phyloP scores from a whole-genome alignment of 2,329 filamentous ascomycete species.

The Monosporascus sp. region DNA sequence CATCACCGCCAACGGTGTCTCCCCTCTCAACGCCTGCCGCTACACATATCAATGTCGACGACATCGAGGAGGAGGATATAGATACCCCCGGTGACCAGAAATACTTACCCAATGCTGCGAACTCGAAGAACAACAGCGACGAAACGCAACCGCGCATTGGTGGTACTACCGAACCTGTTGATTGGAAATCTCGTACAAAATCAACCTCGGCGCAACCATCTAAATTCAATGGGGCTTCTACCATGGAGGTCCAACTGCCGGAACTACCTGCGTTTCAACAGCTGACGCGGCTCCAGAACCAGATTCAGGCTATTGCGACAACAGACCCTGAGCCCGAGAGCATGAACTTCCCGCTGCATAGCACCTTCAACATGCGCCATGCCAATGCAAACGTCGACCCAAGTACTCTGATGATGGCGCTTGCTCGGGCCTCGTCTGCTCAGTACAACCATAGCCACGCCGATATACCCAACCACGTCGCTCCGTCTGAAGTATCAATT shows the following conservation, averaged over 20 bases:
- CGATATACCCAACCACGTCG: constrained; percentile 16
- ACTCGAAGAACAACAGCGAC: neutral
- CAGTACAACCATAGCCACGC: constrained; percentile 19
- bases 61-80: constrained; percentile 20
- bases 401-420: constrained; percentile 25
- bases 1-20: constrained; percentile 29
- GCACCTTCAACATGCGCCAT: constrained; percentile 14
- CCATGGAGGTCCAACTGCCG: neutral
- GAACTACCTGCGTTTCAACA: neutral
- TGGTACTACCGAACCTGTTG: neutral
- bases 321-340: constrained; percentile 24
- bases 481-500: constrained; percentile 28
- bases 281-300: constrained; percentile 5
- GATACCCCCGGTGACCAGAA: constrained; percentile 10
- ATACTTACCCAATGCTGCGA: neutral
- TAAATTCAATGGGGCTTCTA: neutral
- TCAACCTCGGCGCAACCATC: neutral
- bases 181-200: neutral
- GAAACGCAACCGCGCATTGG: neutral
- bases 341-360: constrained; percentile 17
- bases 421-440: constrained; percentile 18
- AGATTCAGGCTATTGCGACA: constrained; percentile 27
- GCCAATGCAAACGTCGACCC: constrained; percentile 26
- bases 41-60: constrained; percentile 25
- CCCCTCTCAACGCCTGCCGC: constrained; percentile 30